Base-by-base conservation (phyloP, 331 rosid genomes). In the Dryas integrifolia region DNA sequence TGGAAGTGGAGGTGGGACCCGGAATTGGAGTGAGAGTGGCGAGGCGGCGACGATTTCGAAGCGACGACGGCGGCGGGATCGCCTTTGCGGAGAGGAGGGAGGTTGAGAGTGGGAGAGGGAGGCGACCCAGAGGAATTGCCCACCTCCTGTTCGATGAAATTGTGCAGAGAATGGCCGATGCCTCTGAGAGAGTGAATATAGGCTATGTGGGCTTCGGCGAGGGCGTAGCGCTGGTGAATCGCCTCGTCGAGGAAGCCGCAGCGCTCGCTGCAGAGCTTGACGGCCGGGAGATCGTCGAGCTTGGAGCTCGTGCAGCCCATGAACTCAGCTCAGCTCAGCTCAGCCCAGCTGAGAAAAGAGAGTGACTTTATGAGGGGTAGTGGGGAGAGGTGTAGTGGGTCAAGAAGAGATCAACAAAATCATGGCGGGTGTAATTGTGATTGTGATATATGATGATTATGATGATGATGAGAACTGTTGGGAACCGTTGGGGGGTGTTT, bases 301-400 rank as follows among this genome's bases (percentile, higher is more conserved):
- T 94, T 94, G 3, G 98, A 94, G 87, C 77, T 88, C 73, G 92
- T 52, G 75, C 98, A 94, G 38, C 98, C 98, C 98, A 95, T 94
- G 5, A 30, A 30, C 35, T 58, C 45, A 40, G 52, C 43, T 18
- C 15, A 66, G 55, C 69, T 8, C 48, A 63, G 39, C 9, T 30
- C 35, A 30, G 35, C 35, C 51, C 6, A 10, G 21, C 76, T 7
- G 24, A 3, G 13, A 39, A 44, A 49, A 52, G 38, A 9, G 15
- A 72, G 0, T 38, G 2, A 13, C 45, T 58, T n/a, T 64, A 39
- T 3, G 30, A 24, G 10, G 5, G 10, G 41, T 10, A 2, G 7
- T 3, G 13, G 51, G n/a, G 24, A 14, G 39, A 59, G 4, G 12
- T 4, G 9, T 3, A 45, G 14, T 43, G 79, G 83, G 77, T 67